Conservation (phyloP, 2,329 filamentous ascomycete species). For the Penicillium sp. region DNA sequence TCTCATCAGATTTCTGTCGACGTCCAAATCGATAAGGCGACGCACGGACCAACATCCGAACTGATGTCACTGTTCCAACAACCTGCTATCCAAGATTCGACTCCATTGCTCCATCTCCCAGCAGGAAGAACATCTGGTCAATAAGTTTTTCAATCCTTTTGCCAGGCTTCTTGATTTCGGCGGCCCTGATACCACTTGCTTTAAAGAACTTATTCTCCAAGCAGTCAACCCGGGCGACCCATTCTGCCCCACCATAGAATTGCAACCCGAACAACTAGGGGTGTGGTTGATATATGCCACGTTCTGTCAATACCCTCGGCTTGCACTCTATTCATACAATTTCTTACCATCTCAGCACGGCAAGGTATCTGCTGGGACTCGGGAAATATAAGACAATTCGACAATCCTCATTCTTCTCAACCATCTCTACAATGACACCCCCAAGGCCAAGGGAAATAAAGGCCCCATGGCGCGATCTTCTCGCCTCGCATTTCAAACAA, state of each 20-base stretch:
- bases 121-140: neutral
- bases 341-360: constrained; percentile 1
- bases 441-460: neutral
- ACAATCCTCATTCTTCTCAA: neutral
- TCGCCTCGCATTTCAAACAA: constrained; percentile 26
- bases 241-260: neutral
- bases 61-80: neutral
- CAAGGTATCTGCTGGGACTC: neutral
- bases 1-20: neutral
- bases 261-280: neutral
- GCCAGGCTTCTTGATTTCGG: neutral
- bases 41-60: neutral
- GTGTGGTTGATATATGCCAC: neutral
- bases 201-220: neutral
- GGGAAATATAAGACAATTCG: neutral
- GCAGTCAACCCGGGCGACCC: neutral
- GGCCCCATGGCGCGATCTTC: constrained; percentile 32
- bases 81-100: neutral
- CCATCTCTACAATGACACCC: constrained; percentile 10
- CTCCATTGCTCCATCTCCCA: neutral
- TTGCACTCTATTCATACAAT: neutral
- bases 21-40: neutral
- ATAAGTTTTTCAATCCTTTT: neutral
- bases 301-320: neutral
- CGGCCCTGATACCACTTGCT: neutral